A percentile compares a stretch with the other conserved stretches of the same genome.
Conservation (phyloP, 257 asterid genomes). For the Penstemon newberryi region DNA sequence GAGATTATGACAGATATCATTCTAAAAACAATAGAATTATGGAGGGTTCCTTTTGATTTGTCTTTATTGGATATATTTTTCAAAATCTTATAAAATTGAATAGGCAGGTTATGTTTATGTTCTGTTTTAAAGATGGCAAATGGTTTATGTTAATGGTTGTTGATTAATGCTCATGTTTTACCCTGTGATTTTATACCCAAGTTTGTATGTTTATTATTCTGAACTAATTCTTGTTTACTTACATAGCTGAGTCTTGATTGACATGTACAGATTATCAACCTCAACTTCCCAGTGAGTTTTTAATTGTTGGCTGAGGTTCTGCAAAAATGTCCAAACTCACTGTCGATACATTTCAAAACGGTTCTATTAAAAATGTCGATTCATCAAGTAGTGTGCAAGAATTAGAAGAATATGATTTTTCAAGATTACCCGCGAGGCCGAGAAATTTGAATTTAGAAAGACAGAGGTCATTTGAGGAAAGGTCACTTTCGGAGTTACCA, state of each 20-base stretch:
- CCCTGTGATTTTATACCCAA: too few species aligned
- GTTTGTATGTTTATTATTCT: not conserved
- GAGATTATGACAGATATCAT: not conserved
- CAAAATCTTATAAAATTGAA: not conserved
- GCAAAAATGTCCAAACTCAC: slow-evolving; percentile 46
- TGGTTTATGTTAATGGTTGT: not conserved
- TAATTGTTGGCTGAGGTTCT: not conserved
- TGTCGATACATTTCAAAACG: slow-evolving; percentile 42
- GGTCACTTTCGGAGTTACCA: slow-evolving; percentile 49
- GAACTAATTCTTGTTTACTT: not conserved
- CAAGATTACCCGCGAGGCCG: slow-evolving; percentile 45
- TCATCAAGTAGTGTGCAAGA: slow-evolving; percentile 38
- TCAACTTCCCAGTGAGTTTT: not conserved
- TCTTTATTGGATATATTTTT: too few species aligned
- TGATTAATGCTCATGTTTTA: too few species aligned
- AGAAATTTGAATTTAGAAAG: slow-evolving; percentile 55
- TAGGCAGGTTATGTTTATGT: too few species aligned
- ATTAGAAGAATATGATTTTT: slow-evolving; percentile 52
- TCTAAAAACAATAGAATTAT: too few species aligned
- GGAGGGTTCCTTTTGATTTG: not conserved
- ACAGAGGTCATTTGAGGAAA: slow-evolving; percentile 53
- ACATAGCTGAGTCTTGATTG: slow-evolving; percentile 16
- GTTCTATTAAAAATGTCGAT: slow-evolving; percentile 38
- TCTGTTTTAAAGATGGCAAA: not conserved
- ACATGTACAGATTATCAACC: slow-evolving; percentile 24